Base-by-base conservation (phyloP, 2,329 filamentous ascomycete genomes). In the Epichloe scottii region DNA sequence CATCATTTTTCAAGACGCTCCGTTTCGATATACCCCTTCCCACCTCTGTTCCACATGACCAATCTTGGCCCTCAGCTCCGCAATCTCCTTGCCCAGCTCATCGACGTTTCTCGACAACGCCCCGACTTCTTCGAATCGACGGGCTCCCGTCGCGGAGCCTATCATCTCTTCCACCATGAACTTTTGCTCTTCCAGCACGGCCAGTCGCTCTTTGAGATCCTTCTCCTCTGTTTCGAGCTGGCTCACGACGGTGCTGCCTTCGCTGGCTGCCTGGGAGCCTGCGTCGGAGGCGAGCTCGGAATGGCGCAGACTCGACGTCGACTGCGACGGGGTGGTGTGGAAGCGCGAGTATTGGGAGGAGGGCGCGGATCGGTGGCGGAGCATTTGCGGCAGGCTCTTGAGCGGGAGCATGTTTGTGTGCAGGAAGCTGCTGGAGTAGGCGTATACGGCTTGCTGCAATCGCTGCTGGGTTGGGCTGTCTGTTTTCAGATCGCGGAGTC, bases 161-260 rank as follows among this genome's bases (percentile, higher is more conserved):
- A 95, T 80, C 89, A 95, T 95, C 58, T 87, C 82, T 38, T 83
- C 81, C 0, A 96, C 89, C 68, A 95, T 81, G 67, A 94, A 95
- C 56, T 83, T 85, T 65, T 96, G 90, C 68, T 96, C 90, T 65
- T 95, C 89, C 1, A 96, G 74, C 6, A 96, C 84, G 33, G 93
- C 85, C 12, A 95, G 71, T 4, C 82, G 75, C 60, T 95, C 89
- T 15, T 85, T 79, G 1, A 94, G 70, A 19, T 87, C 80, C 63
- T 88, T 91, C 65, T 95, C 89, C 63, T 95, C 89, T 0, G 78
- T 79, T 66, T 95, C 89, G 4, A 95, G 68, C 35, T 74, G 70
- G 52, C 75, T 78, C 1, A 78, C 70, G 1, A 71, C 71, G 14
- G 75, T 79, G 61, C 75, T 78, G 2, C 69, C 66, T 54, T 79